Conservation (phyloP, 2,329 filamentous ascomycete species). For the Aspergillus brasiliensis region DNA sequence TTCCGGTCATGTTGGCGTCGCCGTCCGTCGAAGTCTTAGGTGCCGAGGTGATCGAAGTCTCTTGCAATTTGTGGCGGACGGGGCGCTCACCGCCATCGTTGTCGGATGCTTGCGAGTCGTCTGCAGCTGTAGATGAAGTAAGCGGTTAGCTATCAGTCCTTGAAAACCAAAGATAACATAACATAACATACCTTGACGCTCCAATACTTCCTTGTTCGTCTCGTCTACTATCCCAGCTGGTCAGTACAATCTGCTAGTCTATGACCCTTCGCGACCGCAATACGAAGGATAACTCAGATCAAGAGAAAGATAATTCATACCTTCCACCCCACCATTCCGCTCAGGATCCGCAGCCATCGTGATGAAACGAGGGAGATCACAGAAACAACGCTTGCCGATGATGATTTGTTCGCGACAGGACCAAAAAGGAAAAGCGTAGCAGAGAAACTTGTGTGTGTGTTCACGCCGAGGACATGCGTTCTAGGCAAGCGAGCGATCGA, state of each 20-base stretch:
- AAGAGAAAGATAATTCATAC: slow-evolving; percentile 4
- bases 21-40: slow-evolving; percentile 20
- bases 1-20: slow-evolving; percentile 13
- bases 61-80: slow-evolving; percentile 62
- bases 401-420: background rate
- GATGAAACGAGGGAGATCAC: no score
- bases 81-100: slow-evolving; percentile 56
- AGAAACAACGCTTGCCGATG: no score
- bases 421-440: background rate
- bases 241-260: background rate
- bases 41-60: slow-evolving; percentile 58
- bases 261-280: background rate
- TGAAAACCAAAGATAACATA: background rate
- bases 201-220: background rate
- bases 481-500: background rate
- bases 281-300: background rate
- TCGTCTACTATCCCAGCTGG: background rate
- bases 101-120: slow-evolving; percentile 36
- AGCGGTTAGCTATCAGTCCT: no score
- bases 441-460: background rate
- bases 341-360: slow-evolving; percentile 21
- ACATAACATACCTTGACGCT: background rate
- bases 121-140: slow-evolving; percentile 18
- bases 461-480: background rate
- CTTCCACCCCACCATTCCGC: slow-evolving; percentile 13